phyloP scores from a whole-genome alignment of 805 yeast species.

The Torulaspora indica region DNA sequence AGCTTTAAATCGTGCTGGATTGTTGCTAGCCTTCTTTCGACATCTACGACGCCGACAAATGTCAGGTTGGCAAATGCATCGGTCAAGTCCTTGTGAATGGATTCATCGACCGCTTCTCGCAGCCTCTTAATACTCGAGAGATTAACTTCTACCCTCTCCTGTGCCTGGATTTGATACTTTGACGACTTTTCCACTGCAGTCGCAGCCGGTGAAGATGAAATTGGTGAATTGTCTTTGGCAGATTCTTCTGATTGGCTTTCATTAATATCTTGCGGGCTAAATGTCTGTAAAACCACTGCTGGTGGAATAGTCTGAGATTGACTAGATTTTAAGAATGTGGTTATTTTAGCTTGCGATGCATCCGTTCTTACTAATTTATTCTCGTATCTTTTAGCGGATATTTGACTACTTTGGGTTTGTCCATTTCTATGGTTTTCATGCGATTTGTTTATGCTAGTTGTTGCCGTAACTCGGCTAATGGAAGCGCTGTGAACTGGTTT shows the following conservation, averaged over 20 bases:
- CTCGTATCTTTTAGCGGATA: slow-evolving; percentile 28
- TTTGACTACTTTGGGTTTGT: slow-evolving; percentile 7
- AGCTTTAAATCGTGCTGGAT: slow-evolving; percentile 78
- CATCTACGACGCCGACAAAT: slow-evolving; percentile 81
- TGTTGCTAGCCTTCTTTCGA: slow-evolving; percentile 63
- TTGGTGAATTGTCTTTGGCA: neutral
- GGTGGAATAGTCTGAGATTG: neutral
- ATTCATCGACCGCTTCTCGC: slow-evolving; percentile 44
- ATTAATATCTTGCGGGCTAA: neutral
- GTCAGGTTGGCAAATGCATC: slow-evolving; percentile 63
- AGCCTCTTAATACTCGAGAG: slow-evolving; percentile 58
- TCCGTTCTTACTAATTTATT: slow-evolving; percentile 36
- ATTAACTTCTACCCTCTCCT: slow-evolving; percentile 41
- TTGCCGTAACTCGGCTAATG: neutral
- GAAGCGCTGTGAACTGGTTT: slow-evolving; percentile 12
- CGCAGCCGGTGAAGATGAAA: neutral
- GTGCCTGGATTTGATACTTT: slow-evolving; percentile 20
- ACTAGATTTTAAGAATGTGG: slow-evolving; percentile 21
- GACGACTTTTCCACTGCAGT: neutral
- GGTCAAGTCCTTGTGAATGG: slow-evolving; percentile 52
- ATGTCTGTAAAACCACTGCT: neutral
- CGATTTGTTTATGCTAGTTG: slow-evolving; percentile 1
- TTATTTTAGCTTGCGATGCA: slow-evolving; percentile 32
- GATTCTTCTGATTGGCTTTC: neutral
- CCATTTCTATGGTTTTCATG: slow-evolving; percentile 5